A percentile compares a stretch with the other conserved stretches of the same genome.
These are phyloP conservation scores for Alternaria brassicae DNA, from an alignment of 2,329 filamentous ascomycete species.

Conservation along the genomic window DNA sequence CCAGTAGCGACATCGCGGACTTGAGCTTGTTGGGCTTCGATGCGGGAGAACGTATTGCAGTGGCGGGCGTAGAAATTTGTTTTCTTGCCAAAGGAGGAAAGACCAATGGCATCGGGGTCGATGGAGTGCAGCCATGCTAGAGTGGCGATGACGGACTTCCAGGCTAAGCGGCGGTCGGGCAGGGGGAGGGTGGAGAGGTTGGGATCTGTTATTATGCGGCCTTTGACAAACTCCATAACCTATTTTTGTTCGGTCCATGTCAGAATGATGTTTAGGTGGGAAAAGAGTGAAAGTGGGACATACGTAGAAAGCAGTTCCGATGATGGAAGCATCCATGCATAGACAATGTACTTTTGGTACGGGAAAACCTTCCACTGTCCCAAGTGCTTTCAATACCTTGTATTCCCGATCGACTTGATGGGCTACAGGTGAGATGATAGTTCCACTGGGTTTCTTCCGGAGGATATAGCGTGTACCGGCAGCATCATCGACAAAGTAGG, in stretches of 20 bases:
- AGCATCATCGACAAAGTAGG: constrained; percentile 80
- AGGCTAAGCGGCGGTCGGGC: constrained; percentile 62
- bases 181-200: constrained; percentile 72
- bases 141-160: constrained; percentile 69
- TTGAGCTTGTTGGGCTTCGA: constrained; percentile 78
- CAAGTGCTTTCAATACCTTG: constrained; percentile 81
- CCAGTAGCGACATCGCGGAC: constrained; percentile 74
- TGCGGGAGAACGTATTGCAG: constrained; percentile 78
- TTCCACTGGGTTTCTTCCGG: constrained; percentile 93
- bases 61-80: constrained; percentile 84
- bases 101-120: constrained; percentile 68
- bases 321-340: constrained; percentile 77
- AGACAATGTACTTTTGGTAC: constrained; percentile 84
- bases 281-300: not conserved
- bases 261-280: not conserved
- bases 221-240: constrained; percentile 93
- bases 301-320: constrained; percentile 88
- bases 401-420: constrained; percentile 97
- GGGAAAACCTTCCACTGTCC: constrained; percentile 75
- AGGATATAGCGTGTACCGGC: constrained; percentile 77
- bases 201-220: constrained; percentile 89
- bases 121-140: constrained; percentile 85
- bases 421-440: constrained; percentile 88
- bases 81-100: constrained; percentile 75
- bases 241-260: constrained; percentile 4